phyloP scores from a whole-genome alignment of 2,329 filamentous ascomycete species.

The Pseudofabraea citricarpa region DNA sequence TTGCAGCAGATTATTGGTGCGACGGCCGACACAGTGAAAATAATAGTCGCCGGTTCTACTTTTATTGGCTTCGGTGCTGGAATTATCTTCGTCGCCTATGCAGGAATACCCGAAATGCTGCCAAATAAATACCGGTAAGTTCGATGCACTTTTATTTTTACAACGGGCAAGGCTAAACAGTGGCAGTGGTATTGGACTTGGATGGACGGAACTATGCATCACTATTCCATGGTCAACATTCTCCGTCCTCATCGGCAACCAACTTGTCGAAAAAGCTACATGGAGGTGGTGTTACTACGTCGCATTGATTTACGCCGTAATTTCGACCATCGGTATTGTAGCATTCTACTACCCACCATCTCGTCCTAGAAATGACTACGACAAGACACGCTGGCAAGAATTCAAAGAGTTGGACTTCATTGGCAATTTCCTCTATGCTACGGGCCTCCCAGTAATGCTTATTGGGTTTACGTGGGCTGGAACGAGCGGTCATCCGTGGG shows the following conservation, averaged over 20 bases:
- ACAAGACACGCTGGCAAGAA: conserved; percentile 32
- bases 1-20: conserved; percentile 21
- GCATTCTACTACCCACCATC: conserved; percentile 44
- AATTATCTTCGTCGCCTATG: conserved; percentile 29
- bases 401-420: conserved; percentile 41
- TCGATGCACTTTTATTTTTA: conserved; percentile 13
- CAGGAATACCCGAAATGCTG: conserved; percentile 35
- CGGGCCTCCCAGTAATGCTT: conserved; percentile 38
- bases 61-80: conserved; percentile 30
- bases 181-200: conserved; percentile 24
- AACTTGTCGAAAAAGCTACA: conserved; percentile 30
- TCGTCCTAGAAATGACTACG: conserved; percentile 36
- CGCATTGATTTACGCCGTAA: conserved; percentile 36
- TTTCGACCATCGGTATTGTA: conserved; percentile 34
- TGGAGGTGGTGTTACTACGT: conserved; percentile 49
- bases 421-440: conserved; percentile 37
- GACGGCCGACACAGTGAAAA: conserved; percentile 19
- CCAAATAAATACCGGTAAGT: conserved; percentile 37
- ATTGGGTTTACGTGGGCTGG: conserved; percentile 40
- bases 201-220: conserved; percentile 26
- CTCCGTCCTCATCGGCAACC: conserved; percentile 25
- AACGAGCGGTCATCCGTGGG: conserved; percentile 32
- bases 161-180: conserved; percentile 18
- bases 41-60: conserved; percentile 24
- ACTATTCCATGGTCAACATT: conserved; percentile 23